Base-by-base conservation (phyloP, 495 filamentous ascomycete genomes). In the Neurospora sp. region DNA sequence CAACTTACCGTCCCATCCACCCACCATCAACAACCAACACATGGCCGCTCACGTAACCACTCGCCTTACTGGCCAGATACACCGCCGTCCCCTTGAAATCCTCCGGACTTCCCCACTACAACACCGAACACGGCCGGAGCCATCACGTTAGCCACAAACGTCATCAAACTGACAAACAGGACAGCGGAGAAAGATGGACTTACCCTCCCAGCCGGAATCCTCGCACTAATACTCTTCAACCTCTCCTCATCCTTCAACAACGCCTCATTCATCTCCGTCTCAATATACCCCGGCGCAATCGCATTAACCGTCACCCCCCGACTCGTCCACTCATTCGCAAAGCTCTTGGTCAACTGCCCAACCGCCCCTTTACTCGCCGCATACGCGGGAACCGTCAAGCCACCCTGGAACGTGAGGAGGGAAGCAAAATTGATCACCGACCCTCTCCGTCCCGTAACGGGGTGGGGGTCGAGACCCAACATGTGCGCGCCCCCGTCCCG, bases 241-340 rank as follows among this genome's bases (percentile, higher is more conserved):
- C 95, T 82, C 72, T 85, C 86, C 72, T 85, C 75, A 77, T 98
- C 91, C 20, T 90, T 87, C 59, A 97, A 88, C 78, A 98, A 79
- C 7, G 93, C 94, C 61, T 84, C 86, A 79, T 97, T 97, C 94
- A 97, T 97, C 69, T 97, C 94, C 9, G 94, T 97, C 53, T 87
- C 92, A 70, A 97, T 91, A 77, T 97, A 97, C 1, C 88, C 88
- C 3, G 88, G 88, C n/a, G 92, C 92, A 76, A 94, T 90, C 0
- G 91, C 92, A 76, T 95, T 94, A 10, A 95, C 92, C 22, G 87
- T 92, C 75, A 0, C 94, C 93, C 76, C 89, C 85, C 3, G 85
- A 81, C 3, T 59, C 4, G 91, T 88, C 94, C 94, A 97, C 81
- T 96, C 93, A 73, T 97, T 97, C 31, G 90, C 89, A 48, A 97